phyloP scores from a whole-genome alignment of 257 asterid genomes.

The Linderniella brevidens region DNA sequence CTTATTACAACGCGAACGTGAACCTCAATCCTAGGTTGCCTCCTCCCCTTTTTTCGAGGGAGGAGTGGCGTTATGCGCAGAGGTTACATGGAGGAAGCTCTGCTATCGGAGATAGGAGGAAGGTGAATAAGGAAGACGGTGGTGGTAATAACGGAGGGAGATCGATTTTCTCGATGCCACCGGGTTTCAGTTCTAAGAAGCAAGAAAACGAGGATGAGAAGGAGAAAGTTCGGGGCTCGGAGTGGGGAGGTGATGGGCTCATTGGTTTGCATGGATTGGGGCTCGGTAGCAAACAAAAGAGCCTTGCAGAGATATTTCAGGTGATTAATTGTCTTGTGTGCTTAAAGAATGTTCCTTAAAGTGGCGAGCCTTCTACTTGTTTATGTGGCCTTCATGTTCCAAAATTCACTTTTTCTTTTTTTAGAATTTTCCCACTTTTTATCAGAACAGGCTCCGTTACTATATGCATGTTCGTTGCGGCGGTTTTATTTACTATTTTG shows the following conservation, averaged over 20 bases:
- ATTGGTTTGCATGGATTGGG: slow-evolving; percentile 46
- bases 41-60: slow-evolving; percentile 32
- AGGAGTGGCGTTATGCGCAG: slow-evolving; percentile 34
- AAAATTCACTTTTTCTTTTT: background rate
- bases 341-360: too few species aligned
- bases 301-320: slow-evolving; percentile 36
- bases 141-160: slow-evolving; percentile 18
- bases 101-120: slow-evolving; percentile 46
- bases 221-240: slow-evolving; percentile 5
- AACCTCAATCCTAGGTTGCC: slow-evolving; percentile 62
- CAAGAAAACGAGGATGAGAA: slow-evolving; percentile 3
- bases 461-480: too few species aligned
- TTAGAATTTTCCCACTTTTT: slow-evolving; percentile 3
- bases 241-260: slow-evolving; percentile 50
- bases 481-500: too few species aligned
- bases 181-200: slow-evolving; percentile 6
- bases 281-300: slow-evolving; percentile 34
- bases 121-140: slow-evolving; percentile 11
- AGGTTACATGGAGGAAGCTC: slow-evolving; percentile 10
- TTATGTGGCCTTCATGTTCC: background rate
- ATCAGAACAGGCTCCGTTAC: too few species aligned
- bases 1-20: slow-evolving; percentile 48
- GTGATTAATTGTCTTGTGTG: background rate
- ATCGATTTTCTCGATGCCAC: slow-evolving; percentile 29
- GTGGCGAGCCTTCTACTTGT: background rate